phyloP scores from a whole-genome alignment of 2,329 filamentous ascomycete species.

The Talaromyces marneffei region DNA sequence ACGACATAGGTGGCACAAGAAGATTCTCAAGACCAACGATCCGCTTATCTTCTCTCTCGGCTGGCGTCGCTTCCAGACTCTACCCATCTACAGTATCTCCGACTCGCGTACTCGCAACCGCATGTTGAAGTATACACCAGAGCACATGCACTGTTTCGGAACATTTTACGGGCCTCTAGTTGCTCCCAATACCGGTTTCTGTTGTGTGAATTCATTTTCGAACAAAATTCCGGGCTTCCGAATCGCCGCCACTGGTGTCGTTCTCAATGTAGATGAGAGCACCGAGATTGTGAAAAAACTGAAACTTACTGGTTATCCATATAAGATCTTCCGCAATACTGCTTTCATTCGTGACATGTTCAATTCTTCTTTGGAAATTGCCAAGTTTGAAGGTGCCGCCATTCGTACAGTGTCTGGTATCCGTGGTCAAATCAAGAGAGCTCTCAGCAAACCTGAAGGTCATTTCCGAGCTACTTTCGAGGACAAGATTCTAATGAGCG shows the following conservation, averaged over 20 bases:
- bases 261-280: constrained; percentile 88
- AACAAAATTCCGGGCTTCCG: constrained; percentile 83
- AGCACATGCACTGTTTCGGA: constrained; percentile 98
- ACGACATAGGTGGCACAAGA: constrained; percentile 97
- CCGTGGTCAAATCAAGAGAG: constrained; percentile 93
- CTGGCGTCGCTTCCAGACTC: constrained; percentile 89
- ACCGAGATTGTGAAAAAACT: constrained; percentile 99
- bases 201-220: constrained; percentile 83
- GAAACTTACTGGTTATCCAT: constrained; percentile 86
- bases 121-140: constrained; percentile 98
- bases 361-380: constrained; percentile 82
- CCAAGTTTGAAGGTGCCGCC: constrained; percentile 93
- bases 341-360: constrained; percentile 99
- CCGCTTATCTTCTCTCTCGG: constrained; percentile 94
- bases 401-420: constrained; percentile 96
- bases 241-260: constrained; percentile 87
- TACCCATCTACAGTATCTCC: constrained; percentile 90
- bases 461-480: constrained; percentile 97
- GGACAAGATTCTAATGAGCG: constrained; percentile 94
- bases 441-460: constrained; percentile 86
- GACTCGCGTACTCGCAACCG: constrained; percentile 90
- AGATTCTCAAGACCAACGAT: constrained; percentile 96
- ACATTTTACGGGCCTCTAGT: constrained; percentile 94
- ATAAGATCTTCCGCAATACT: constrained; percentile 99
- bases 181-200: constrained; percentile 92